Percentiles rank a stretch among this genome's conserved stretches.
phyloP scores from a whole-genome alignment of 2,329 filamentous ascomycete genomes.

The Elsinoe necatrix region DNA sequence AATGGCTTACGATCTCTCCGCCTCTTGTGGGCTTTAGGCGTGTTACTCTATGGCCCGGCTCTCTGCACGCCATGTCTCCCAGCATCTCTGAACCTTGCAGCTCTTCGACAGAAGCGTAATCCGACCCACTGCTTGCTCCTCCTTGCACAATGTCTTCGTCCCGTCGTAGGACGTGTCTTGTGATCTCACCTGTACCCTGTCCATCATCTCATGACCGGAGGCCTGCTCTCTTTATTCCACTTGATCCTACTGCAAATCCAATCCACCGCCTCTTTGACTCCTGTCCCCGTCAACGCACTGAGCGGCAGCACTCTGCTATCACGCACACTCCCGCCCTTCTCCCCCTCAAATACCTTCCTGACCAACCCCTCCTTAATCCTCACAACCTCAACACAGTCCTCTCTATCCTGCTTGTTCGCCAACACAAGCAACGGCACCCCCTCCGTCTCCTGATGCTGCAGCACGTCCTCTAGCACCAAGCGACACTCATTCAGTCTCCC shows the following conservation, averaged over 20 bases:
- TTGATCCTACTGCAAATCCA: conserved; percentile 87
- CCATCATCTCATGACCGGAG: conserved; percentile 8
- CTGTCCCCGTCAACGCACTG: conserved; percentile 74
- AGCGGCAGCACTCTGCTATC: conserved; percentile 88
- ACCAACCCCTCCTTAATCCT: conserved; percentile 95
- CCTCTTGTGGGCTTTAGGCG: no score
- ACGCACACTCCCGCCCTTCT: conserved; percentile 74
- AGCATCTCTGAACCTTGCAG: no score
- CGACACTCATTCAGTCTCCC: conserved; percentile 79
- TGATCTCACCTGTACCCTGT: background rate
- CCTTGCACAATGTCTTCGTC: no score
- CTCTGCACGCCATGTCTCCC: no score
- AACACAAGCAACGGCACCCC: conserved; percentile 87
- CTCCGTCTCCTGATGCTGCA: conserved; percentile 78
- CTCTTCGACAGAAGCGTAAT: no score
- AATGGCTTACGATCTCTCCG: no score
- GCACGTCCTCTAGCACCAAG: conserved; percentile 78
- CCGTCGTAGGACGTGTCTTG: no score
- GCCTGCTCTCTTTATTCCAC: conserved; percentile 64
- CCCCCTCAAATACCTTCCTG: conserved; percentile 89
- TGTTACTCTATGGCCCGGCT: no score
- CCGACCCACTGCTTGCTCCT: no score
- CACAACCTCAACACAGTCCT: conserved; percentile 96
- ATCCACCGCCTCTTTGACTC: conserved; percentile 91
- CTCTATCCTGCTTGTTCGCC: conserved; percentile 95